These are phyloP conservation scores for Tulasnella sp. DNA, from an alignment of 768 basidiomycete species.

Conservation along the genomic window DNA sequence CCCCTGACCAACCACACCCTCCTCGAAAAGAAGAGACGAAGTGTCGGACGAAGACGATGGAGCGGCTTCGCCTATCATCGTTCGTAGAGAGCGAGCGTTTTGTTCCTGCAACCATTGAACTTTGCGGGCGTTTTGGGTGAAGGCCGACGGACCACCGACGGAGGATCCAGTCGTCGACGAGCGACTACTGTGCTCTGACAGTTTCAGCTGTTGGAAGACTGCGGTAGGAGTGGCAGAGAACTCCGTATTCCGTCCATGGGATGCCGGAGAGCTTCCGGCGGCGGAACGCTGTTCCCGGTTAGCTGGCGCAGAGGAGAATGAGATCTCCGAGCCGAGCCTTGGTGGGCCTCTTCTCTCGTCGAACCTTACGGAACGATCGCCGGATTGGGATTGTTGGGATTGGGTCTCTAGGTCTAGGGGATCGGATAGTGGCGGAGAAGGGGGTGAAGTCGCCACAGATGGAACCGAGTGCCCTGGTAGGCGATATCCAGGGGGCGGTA, in stretches of 20 bases:
- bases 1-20: background rate
- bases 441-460: slow-evolving; percentile 25
- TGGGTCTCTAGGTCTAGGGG: background rate
- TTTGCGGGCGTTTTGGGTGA: slow-evolving; percentile 60
- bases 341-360: background rate
- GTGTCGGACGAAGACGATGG: slow-evolving; percentile 53
- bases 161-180: slow-evolving; percentile 25
- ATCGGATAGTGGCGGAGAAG: slow-evolving; percentile 27
- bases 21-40: slow-evolving; percentile 24
- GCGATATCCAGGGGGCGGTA: slow-evolving; percentile 26
- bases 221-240: slow-evolving; percentile 7
- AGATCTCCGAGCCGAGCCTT: background rate
- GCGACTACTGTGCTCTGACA: slow-evolving; percentile 48
- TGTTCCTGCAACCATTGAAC: slow-evolving; percentile 83
- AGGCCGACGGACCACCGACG: background rate
- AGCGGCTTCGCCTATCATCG: slow-evolving; percentile 58
- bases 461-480: slow-evolving; percentile 26
- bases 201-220: slow-evolving; percentile 53
- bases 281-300: background rate
- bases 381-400: background rate
- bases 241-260: background rate
- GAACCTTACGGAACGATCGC: background rate
- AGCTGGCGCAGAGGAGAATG: background rate
- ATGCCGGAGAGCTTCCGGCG: background rate
- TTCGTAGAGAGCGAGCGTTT: slow-evolving; percentile 59